Base-by-base conservation (phyloP, 352 stramenopile genomes). In the Globisporangium irregulare region DNA sequence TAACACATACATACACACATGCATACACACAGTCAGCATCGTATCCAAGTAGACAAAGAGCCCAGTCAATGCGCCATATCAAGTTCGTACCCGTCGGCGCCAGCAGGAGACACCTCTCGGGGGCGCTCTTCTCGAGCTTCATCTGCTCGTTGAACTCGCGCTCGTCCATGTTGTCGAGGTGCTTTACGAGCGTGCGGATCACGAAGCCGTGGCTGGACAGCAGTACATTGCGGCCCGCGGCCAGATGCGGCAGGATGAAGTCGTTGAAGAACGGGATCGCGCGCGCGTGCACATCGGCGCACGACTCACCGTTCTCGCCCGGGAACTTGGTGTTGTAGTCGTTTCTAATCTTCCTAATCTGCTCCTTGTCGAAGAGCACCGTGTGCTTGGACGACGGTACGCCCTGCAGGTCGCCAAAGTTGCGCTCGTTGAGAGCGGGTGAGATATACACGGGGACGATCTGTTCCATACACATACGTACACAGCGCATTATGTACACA, bases 111-210 rank as follows among this genome's bases (percentile, higher is more conserved):
- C 87, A 94, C 27, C 82, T 80, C 61, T 90, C 85, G 4, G 87
- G 87, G 4, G 84, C 81, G 63, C 80, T 81, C 68, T 94, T 94
- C 70, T 94, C 87, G 55, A 94, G 71, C 72, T 87, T 86, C 87
- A 94, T 94, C 68, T 94, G 87, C 38, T 84, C 81, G 51, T 86
- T 89, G 66, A 92, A 94, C 58, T 83, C 79, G 22, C 81, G 65
- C 20, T 90, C 82, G 66, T 88, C 80, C 83, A 94, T 93, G 64
- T 75, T 74, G 74, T 94, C 87, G 34, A 94, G 71, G 67, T 92
- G 72, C 72, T 94, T 94, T 68, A 94, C 90, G 73, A 94, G 77
- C 69, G 87, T 94, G 22, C 87, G 84, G 67, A 94, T 92, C 55
- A 93, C 87, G 68, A 94, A 94, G 22, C 87, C 87, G 58, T 94